Base-by-base conservation (phyloP, 352 stramenopile species). In the Pythium myriotylum region DNA sequence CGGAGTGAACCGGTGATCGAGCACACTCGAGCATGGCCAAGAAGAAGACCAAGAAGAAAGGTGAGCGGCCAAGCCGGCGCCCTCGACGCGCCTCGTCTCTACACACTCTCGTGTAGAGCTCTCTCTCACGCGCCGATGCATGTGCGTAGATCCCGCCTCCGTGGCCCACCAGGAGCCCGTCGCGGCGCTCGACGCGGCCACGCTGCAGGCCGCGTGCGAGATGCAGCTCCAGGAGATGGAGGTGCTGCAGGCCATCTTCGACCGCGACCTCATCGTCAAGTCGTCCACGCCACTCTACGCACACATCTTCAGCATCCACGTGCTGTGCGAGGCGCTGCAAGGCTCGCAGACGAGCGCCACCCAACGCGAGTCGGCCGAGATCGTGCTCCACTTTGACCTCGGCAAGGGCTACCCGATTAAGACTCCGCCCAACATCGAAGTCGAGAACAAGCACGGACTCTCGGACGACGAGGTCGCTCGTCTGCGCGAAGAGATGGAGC, bases 21-120 rank as follows among this genome's bases (percentile, higher is more conserved):
- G 13, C 23, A 33, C 27, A 61, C 23, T 22, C 40, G 32, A 57
- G 35, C 7, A 93, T 93, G 84, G 79, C 65, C 56, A 78, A 78
- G 33, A 94, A 92, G 79, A 94, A 92, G 62, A 77, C 60, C 33
- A 91, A 87, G 67, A 91, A 90, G 68, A 88, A 73, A 85, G 68
- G 77, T 76, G 59, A 55, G 67, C 55, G 26, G 7, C 3, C n/a
- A n/a, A n/a, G n/a, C n/a, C 12, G 3, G 29, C 27, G 22, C 13
- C 6, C 14, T 47, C n/a, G 19, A 45, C 16, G 27, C 37, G 10
- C 8, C 3, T 32, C 29, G 29, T 35, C 29, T 35, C 29, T 35
- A 10, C 29, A 19, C 3, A 16, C 10, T 0, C 5, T 22, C 17
- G 39, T 17, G 53, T 41, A 37, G 22, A 10, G 27, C 27, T 37